phyloP scores from a whole-genome alignment of 2,329 filamentous ascomycete species.

The Anthostomella pinea region DNA sequence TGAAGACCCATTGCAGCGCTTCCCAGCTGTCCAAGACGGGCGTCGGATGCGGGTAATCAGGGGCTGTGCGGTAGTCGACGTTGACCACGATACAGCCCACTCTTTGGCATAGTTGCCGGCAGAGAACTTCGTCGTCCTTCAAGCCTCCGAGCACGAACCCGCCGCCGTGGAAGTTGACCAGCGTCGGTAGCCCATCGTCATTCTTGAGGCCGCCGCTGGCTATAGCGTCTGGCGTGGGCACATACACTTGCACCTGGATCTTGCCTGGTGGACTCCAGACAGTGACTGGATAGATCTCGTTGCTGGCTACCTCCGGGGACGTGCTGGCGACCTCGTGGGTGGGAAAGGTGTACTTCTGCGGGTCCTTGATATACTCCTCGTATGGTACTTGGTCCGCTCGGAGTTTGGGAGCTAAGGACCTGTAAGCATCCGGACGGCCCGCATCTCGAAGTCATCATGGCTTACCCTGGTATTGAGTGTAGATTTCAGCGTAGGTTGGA shows the following conservation, averaged over 20 bases:
- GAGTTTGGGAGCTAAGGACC: slow-evolving; percentile 24
- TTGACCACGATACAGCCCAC: slow-evolving; percentile 46
- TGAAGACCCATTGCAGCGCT: slow-evolving; percentile 39
- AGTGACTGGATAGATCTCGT: slow-evolving; percentile 20
- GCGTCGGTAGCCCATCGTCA: slow-evolving; percentile 40
- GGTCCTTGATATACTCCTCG: slow-evolving; percentile 25
- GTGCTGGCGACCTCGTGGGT: slow-evolving; percentile 16
- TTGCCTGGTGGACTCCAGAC: slow-evolving; percentile 23
- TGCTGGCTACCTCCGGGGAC: slow-evolving; percentile 22
- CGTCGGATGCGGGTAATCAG: slow-evolving; percentile 48
- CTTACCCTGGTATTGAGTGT: slow-evolving; percentile 36
- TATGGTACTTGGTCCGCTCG: slow-evolving; percentile 29
- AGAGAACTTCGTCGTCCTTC: slow-evolving; percentile 48
- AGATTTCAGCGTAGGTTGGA: slow-evolving; percentile 45
- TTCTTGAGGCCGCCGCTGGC: slow-evolving; percentile 14
- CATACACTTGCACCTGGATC: slow-evolving; percentile 42
- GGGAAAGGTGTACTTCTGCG: slow-evolving; percentile 24
- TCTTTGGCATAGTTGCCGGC: slow-evolving; percentile 43
- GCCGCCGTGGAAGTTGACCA: slow-evolving; percentile 49
- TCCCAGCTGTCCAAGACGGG: slow-evolving; percentile 48
- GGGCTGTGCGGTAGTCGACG: slow-evolving; percentile 51
- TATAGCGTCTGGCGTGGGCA: slow-evolving; percentile 34
- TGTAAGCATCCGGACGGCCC: slow-evolving; percentile 10
- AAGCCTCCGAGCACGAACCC: slow-evolving; percentile 50
- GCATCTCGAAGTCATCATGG: slow-evolving; percentile 13